phyloP scores from a whole-genome alignment of 306 rosid genomes.

The Dalbergia cochinchinensis region DNA sequence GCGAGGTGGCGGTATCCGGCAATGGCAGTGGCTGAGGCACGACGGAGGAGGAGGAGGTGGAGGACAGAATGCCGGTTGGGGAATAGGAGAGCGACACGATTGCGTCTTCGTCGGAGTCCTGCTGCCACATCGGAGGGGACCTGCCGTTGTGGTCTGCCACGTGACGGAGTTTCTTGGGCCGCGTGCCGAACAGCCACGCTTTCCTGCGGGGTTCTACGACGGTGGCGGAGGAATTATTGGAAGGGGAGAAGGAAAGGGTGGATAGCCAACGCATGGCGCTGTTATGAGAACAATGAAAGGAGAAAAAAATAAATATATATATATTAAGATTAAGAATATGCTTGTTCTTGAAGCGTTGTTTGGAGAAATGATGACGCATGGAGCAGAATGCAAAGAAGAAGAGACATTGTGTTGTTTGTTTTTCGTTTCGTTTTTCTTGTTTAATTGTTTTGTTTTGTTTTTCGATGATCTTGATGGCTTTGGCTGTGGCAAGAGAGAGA shows the following conservation, averaged over 20 bases:
- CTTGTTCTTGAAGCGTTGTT: not conserved
- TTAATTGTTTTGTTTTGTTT: not conserved
- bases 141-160: constrained; percentile 40
- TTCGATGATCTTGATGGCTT: not conserved
- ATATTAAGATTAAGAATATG: not conserved
- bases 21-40: constrained; percentile 73
- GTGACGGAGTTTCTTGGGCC: constrained; percentile 54
- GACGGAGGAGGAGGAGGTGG: constrained; percentile 2
- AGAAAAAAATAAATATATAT: too few species aligned
- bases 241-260: constrained; percentile 57
- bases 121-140: constrained; percentile 23
- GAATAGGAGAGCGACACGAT: constrained; percentile 2
- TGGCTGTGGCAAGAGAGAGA: not conserved
- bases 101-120: constrained; percentile 18
- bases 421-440: not conserved
- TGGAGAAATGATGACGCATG: not conserved
- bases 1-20: constrained; percentile 52
- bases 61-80: constrained; percentile 15
- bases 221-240: constrained; percentile 34
- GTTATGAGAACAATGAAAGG: not conserved
- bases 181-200: constrained; percentile 53
- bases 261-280: constrained; percentile 80
- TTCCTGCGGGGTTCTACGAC: constrained; percentile 37
- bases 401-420: not conserved
- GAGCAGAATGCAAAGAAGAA: constrained; percentile 2